These are phyloP conservation scores for Podaxis sp. DNA, from an alignment of 768 basidiomycete genomes.

Conservation along the genomic window DNA sequence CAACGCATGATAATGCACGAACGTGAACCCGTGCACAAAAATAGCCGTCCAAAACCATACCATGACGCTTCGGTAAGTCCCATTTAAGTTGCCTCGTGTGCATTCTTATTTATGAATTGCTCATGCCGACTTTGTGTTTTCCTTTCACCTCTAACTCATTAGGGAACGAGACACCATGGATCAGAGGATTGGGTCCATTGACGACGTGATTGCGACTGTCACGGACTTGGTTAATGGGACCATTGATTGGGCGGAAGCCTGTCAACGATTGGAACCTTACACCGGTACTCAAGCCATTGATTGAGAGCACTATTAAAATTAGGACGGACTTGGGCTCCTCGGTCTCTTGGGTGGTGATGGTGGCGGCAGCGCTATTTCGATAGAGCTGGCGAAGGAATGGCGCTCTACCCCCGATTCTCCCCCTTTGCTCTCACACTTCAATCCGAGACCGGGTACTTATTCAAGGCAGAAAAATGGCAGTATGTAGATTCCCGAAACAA, in stretches of 20 bases:
- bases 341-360: not conserved
- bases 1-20: not conserved
- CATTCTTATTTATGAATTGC: slow-evolving; percentile 5
- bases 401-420: not conserved
- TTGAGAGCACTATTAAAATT: slow-evolving; percentile 19
- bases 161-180: slow-evolving; percentile 95
- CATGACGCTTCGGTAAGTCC: slow-evolving; percentile 85
- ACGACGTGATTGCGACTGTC: slow-evolving; percentile 84
- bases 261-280: slow-evolving; percentile 69
- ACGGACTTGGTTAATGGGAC: slow-evolving; percentile 74
- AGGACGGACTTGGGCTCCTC: not conserved
- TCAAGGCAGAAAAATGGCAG: not conserved
- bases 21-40: slow-evolving; percentile 8
- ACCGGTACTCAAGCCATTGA: slow-evolving; percentile 89
- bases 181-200: slow-evolving; percentile 87
- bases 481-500: not conserved
- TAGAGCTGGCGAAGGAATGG: not conserved
- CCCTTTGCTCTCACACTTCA: not conserved
- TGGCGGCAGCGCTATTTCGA: not conserved
- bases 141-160: slow-evolving; percentile 16
- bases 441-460: not conserved
- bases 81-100: slow-evolving; percentile 13
- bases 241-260: slow-evolving; percentile 78
- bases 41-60: slow-evolving; percentile 89
- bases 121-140: not conserved